Base-by-base conservation (phyloP, 2,329 filamentous ascomycete genomes). In the Aureobasidium sp. region DNA sequence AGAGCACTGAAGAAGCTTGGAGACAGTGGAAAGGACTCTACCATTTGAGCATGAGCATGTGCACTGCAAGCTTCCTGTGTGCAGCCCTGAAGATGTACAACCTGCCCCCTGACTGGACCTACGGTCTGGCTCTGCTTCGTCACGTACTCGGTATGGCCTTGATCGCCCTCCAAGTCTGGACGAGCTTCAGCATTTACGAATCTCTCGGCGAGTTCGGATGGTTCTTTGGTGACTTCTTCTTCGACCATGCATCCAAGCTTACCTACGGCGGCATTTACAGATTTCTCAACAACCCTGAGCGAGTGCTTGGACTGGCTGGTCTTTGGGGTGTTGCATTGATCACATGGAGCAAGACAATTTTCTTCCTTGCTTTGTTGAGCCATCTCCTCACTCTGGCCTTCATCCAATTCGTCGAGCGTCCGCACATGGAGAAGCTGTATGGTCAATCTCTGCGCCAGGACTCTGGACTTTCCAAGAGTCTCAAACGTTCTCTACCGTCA, bases 181-280 rank as follows among this genome's bases (percentile, higher is more conserved):
- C 92, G 1, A 87, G 90, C 1, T 79, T 89, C 65, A 96, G 91
- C 73, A 92, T 97, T 66, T 95, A 97, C 73, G 91, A 96, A 54
- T 95, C 90, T 1, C 84, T 99, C 0, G 94, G 94, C 60, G 94
- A 99, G 70, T 99, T 97, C 69, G 94, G 94, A 67, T 99, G 93
- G 93, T 97, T 97, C 79, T 97, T 92, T 70, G 94, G 94, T 19
- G 94, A 99, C 72, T 99, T 97, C 78, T 97, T 99, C 80, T 96
- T 94, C 71, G 90, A 96, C 63, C 87, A 90, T 47, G 84, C 86
- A 11, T 87, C 87, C 13, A 95, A 94, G 74, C 80, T 97, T 63
- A 97, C 90, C 0, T 99, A 99, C 75, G 91, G 88, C 66, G 95
- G 93, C 64, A 99, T 99, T 68, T 99, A 99, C 74, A 90, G 94